phyloP scores from a whole-genome alignment of 306 rosid species.

The Casuarina cunninghamiana region DNA sequence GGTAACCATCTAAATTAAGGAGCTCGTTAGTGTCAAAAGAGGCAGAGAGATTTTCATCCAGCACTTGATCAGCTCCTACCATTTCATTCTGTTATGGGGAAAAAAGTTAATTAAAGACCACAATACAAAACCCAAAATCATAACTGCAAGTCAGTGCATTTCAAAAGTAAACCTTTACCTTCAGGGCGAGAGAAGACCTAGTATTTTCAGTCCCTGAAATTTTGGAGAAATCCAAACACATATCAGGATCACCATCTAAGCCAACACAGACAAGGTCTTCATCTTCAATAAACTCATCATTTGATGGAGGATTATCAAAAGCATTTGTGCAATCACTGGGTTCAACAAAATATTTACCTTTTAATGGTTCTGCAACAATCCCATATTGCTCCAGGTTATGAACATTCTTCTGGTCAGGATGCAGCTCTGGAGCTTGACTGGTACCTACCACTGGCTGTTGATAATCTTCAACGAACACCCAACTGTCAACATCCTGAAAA shows the following conservation, averaged over 20 bases:
- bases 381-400: conserved; percentile 38
- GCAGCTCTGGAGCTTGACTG: conserved; percentile 31
- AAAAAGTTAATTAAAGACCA: conserved; percentile 10
- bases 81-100: too few relatives aligned
- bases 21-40: neutral
- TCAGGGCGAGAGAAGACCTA: conserved; percentile 32
- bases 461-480: conserved; percentile 34
- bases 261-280: conserved; percentile 39
- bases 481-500: conserved; percentile 28
- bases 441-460: conserved; percentile 34
- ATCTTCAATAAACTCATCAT: conserved; percentile 59
- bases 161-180: conserved; percentile 40
- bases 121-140: conserved; percentile 6
- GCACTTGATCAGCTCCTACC: neutral
- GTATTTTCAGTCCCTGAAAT: conserved; percentile 33
- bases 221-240: conserved; percentile 52
- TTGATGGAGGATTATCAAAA: neutral
- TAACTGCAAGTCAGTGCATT: neutral
- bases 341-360: too few relatives aligned
- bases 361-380: conserved; percentile 14
- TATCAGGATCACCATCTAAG: conserved; percentile 48
- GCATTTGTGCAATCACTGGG: too few relatives aligned
- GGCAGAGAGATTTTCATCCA: conserved; percentile 58
- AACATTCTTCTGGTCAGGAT: conserved; percentile 22
- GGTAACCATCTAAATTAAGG: conserved; percentile 60